phyloP scores from a whole-genome alignment of 208 protist genomes.

The Crithidia acanthocephali region DNA sequence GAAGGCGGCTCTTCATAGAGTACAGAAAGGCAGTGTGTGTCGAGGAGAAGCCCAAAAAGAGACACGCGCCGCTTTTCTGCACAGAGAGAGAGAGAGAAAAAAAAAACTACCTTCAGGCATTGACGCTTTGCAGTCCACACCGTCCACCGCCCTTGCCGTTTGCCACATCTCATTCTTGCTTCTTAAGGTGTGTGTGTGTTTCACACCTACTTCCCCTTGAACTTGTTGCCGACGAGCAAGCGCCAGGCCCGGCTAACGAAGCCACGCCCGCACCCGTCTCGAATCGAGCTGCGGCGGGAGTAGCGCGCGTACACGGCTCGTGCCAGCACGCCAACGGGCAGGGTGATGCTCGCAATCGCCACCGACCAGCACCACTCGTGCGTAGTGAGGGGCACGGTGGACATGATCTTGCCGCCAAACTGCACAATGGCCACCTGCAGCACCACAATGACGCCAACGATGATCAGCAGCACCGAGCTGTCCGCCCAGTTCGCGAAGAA shows the following conservation, averaged over 20 bases:
- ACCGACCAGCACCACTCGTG: conserved; percentile 73
- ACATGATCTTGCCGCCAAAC: conserved; percentile 81
- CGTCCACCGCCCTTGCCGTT: neutral
- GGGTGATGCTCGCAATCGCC: conserved; percentile 42
- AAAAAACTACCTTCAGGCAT: too few relatives aligned
- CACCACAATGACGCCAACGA: conserved; percentile 65
- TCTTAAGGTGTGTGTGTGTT: too few relatives aligned
- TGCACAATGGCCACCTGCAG: conserved; percentile 79
- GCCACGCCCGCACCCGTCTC: conserved; percentile 26
- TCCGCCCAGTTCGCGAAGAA: conserved; percentile 65
- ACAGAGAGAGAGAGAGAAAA: too few relatives aligned
- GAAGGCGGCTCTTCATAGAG: too few relatives aligned
- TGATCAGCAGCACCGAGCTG: conserved; percentile 62
- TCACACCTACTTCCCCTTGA: conserved; percentile 25
- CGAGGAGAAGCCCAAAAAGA: too few relatives aligned
- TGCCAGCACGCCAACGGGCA: conserved; percentile 53
- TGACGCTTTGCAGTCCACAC: too few relatives aligned
- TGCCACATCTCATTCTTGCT: too few relatives aligned
- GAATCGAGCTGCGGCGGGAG: conserved; percentile 12
- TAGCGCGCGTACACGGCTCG: conserved; percentile 35
- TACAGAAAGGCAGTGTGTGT: too few relatives aligned
- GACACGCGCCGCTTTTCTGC: too few relatives aligned
- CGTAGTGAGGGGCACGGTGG: conserved; percentile 70
- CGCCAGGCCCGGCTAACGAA: conserved; percentile 13
- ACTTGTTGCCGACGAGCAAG: conserved; percentile 1